Base-by-base conservation (phyloP, 2,329 filamentous ascomycete species). In the Aspergillus sergii region DNA sequence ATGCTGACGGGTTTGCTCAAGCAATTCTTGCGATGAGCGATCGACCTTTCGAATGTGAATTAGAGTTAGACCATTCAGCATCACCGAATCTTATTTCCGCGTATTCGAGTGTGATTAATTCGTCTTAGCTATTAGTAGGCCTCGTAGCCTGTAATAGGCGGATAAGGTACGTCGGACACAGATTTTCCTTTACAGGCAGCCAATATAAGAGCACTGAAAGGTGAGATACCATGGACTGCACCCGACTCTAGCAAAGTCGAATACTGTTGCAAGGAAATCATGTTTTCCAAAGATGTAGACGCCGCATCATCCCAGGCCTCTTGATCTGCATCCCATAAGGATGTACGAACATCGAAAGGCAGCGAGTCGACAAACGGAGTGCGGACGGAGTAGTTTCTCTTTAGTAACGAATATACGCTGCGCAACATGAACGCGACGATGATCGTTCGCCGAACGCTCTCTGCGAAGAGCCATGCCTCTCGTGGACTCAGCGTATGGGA, bases 381-480 rank as follows among this genome's bases (percentile, higher is more conserved):
- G 0, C 72, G 71, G 11, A 67, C 69, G 0, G 72, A 72, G 54
- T 69, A 73, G 6, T 70, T 70, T 16, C 69, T 58, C 41, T 60
- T 71, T 4, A 68, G 61, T 9, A 75, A 64, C 1, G 73, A 73
- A 62, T 76, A 77, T 2, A 72, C 70, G 16, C 72, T 75, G 23
- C 67, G 63, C 7, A 78, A 62, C 54, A 77, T 70, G 26, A 73
- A 68, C 23, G 67, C 70, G 56, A 77, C 72, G 16, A 72, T 75
- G 16, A 76, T 72, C 0, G 74, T 77, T 7, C 74, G 69, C 0
- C 75, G 67, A 14, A 74, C 71, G 32, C 70, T 74, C 58, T 77
- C 75, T 1, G 64, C 73, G 2, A 76, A 69, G 10, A 76, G 58
- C 75, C 75, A 77, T 4, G 73, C 72, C 2, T 68, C 68, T 62